Percentiles rank a stretch among this genome's conserved stretches.
Evolutionary conservation across 108 stramenopile species (phyloP).

Genomic region (Cylindrotheca closterium): DNA sequence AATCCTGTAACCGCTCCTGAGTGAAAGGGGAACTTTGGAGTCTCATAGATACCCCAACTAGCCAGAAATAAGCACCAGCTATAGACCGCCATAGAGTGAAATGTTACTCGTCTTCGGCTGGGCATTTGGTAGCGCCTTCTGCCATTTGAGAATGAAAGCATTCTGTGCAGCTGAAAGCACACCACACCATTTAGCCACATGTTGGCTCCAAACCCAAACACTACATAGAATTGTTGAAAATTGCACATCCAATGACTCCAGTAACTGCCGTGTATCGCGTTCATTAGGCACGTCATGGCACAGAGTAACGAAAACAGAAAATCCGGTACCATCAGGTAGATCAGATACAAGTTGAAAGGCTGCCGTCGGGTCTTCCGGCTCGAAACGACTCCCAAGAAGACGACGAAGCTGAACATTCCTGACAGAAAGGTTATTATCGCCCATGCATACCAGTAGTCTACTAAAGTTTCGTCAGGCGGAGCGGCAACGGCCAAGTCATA

Average conservation of each 20-base stretch:
- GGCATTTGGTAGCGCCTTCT: slow-evolving; percentile 6
- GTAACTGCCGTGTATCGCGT: not conserved
- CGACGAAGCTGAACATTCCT: not conserved
- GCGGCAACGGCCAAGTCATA: slow-evolving; percentile 15
- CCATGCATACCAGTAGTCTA: slow-evolving; percentile 9
- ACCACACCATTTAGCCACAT: slow-evolving; percentile 9
- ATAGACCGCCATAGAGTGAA: slow-evolving; percentile 4
- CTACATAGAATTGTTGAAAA: not conserved
- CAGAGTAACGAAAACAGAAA: slow-evolving; percentile 16
- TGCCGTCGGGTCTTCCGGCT: slow-evolving; percentile 8
- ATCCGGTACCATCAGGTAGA: slow-evolving; percentile 23
- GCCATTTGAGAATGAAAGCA: slow-evolving; percentile 1
- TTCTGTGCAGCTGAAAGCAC: slow-evolving; percentile 3
- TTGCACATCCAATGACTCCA: too few species aligned
- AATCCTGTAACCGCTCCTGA: slow-evolving; percentile 1
- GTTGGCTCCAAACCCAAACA: slow-evolving; percentile 23
- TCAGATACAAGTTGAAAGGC: slow-evolving; percentile 26
- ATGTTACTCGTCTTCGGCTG: not conserved
- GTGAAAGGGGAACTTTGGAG: slow-evolving; percentile 3
- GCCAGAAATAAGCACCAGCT: not conserved
- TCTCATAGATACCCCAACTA: not conserved
- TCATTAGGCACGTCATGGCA: slow-evolving; percentile 17
- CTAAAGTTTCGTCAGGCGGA: slow-evolving; percentile 14
- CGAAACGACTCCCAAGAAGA: slow-evolving; percentile 16
- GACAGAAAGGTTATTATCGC: not conserved